These are phyloP conservation scores for Sphagnum fallax DNA, from an alignment of 228 moss, liverwort and hornwort genomes.

Conservation along the genomic window DNA sequence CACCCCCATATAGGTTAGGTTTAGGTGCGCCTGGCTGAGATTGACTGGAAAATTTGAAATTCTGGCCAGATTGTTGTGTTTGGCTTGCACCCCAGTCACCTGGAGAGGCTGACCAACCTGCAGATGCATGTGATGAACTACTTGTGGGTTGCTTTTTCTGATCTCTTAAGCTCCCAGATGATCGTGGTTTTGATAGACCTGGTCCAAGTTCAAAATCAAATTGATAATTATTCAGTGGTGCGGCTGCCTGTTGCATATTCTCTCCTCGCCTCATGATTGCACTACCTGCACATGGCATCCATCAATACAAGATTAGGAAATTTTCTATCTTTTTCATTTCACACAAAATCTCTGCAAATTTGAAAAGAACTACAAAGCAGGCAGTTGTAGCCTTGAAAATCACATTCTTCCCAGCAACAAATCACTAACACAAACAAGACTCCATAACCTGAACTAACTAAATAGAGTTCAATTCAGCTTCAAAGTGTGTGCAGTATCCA, in stretches of 20 bases:
- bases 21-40: constrained; percentile 22
- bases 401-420: too few species aligned
- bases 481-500: too few species aligned
- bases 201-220: constrained; percentile 86
- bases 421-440: too few species aligned
- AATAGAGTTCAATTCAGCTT: too few species aligned
- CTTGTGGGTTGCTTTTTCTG: constrained; percentile 61
- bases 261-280: constrained; percentile 75
- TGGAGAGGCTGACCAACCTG: constrained; percentile 70
- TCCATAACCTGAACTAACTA: too few species aligned
- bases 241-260: constrained; percentile 65
- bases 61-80: constrained; percentile 18
- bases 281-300: neutral
- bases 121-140: constrained; percentile 44
- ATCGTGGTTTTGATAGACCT: constrained; percentile 58
- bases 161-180: constrained; percentile 79
- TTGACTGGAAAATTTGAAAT: constrained; percentile 30
- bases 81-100: constrained; percentile 40
- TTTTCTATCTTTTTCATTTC: too few species aligned
- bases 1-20: constrained; percentile 5
- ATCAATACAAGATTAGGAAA: too few species aligned
- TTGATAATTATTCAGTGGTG: constrained; percentile 77
- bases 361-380: too few species aligned
- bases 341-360: too few species aligned
- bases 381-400: too few species aligned